These are phyloP conservation scores for Fusarium drepaniforme DNA, from an alignment of 2,329 filamentous ascomycete species.

Conservation along the genomic window DNA sequence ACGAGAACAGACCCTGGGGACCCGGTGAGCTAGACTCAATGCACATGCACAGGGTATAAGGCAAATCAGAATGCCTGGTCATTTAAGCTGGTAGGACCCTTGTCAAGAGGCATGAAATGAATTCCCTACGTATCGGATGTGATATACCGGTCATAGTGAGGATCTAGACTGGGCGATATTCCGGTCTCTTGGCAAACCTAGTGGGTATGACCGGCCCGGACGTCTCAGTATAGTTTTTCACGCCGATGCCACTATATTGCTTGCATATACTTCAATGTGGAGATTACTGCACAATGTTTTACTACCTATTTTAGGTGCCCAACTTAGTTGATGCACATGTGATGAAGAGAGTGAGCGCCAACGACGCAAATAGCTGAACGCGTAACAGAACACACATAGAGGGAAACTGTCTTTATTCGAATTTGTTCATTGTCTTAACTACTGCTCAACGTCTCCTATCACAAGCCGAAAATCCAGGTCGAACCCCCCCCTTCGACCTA, in stretches of 20 bases:
- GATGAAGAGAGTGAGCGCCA: neutral
- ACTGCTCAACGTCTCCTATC: neutral
- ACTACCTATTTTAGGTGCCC: too few species aligned
- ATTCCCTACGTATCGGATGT: neutral
- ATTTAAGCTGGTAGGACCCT: neutral
- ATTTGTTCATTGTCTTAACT: neutral
- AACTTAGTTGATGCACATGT: neutral
- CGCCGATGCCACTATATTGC: neutral
- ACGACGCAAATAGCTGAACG: neutral
- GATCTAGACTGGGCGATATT: neutral
- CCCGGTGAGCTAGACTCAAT: neutral
- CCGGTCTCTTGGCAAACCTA: neutral
- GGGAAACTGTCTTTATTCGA: neutral
- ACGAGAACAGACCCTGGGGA: neutral
- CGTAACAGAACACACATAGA: neutral
- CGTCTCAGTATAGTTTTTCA: neutral
- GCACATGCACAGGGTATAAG: neutral
- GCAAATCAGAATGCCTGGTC: neutral
- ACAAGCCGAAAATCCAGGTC: neutral
- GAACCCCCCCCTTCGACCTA: neutral
- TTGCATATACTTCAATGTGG: neutral
- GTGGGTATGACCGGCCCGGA: neutral
- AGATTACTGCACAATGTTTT: neutral
- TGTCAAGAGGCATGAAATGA: neutral
- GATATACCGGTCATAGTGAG: neutral